Evolutionary conservation across 768 basidiomycete genomes (phyloP).

Genomic region (Tylopilus felleus): DNA sequence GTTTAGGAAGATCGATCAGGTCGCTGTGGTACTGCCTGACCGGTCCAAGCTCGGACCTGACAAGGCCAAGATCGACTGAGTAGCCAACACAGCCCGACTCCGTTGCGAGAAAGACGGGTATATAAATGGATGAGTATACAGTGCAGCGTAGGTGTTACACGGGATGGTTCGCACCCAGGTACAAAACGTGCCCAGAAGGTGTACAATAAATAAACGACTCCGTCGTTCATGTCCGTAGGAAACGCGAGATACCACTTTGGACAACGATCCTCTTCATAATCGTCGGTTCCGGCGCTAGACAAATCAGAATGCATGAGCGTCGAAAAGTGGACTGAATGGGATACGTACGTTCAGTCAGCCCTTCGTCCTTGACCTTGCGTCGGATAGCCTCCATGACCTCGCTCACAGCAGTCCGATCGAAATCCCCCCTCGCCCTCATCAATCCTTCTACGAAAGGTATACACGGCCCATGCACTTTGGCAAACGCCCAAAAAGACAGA

Average conservation of each 20-base stretch:
- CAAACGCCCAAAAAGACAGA: constrained; percentile 92
- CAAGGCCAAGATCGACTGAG: constrained; percentile 48
- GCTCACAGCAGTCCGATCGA: constrained; percentile 81
- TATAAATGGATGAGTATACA: not conserved
- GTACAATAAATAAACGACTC: constrained; percentile 6
- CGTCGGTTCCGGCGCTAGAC: constrained; percentile 71
- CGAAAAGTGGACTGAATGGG: not conserved
- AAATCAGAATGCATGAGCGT: constrained; percentile 2
- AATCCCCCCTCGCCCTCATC: constrained; percentile 85
- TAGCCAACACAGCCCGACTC: not conserved
- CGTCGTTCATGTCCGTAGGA: constrained; percentile 48
- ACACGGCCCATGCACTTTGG: constrained; percentile 90
- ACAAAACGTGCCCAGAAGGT: not conserved
- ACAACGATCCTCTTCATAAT: constrained; percentile 89
- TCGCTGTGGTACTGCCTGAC: constrained; percentile 75
- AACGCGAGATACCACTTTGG: constrained; percentile 70
- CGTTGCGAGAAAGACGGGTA: not conserved
- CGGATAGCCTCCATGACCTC: constrained; percentile 95
- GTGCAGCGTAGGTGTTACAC: not conserved
- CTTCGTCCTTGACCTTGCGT: constrained; percentile 90
- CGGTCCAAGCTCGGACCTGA: constrained; percentile 45
- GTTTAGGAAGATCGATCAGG: constrained; percentile 90
- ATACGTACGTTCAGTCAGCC: constrained; percentile 72
- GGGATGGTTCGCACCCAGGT: not conserved
- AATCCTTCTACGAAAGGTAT: constrained; percentile 87